Evolutionary conservation across 1,284 basidiomycete genomes (phyloP), one percentile per base, ranked within the genome.

Genomic region (Malassezia nana): DNA sequence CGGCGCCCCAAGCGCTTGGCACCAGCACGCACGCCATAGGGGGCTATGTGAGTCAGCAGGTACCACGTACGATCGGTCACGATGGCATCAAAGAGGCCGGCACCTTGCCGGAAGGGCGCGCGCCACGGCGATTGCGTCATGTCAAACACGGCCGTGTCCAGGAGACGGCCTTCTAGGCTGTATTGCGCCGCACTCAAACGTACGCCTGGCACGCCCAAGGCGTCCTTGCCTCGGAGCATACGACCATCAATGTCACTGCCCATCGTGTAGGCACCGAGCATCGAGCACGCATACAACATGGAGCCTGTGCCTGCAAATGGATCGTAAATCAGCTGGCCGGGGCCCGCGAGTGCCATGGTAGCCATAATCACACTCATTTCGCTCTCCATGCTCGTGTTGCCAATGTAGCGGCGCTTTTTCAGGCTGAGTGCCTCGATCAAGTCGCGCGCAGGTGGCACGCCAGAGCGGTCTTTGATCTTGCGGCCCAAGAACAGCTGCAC

Each of bases 331-430:
- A 95, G 74, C 74, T 87, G 92, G 32, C 89, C 89, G 2, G 87
- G 83, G 3, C 83, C 80, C 0, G 90, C 85, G 67, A 92, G 77
- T 0, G 90, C 84, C 76, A 98, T 94, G 64, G 90, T 91, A 6
- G 91, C 90, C 89, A 96, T 94, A 31, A 96, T 75, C 39, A 98
- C 77, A 1, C 88, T 90, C 60, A 95, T 85, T 70, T 95, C 89
- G 1, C 90, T 83, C 66, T 96, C 91, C 94, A 99, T 99, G 64
- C 86, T 88, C 0, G 94, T 99, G 65, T 94, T 99, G 8, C 94
- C 92, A 71, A 84, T 96, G 72, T 89, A 72, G 28, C 78, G 78
- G 6, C 94, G 81, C 68, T 89, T 88, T 75, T 95, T 96, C 51
- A 99, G 84, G 62, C 90, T 74, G 50, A 76, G 76, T 30, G 59